Base-by-base conservation (phyloP, 2,329 filamentous ascomycete genomes). In the Botrytis cinerea region DNA sequence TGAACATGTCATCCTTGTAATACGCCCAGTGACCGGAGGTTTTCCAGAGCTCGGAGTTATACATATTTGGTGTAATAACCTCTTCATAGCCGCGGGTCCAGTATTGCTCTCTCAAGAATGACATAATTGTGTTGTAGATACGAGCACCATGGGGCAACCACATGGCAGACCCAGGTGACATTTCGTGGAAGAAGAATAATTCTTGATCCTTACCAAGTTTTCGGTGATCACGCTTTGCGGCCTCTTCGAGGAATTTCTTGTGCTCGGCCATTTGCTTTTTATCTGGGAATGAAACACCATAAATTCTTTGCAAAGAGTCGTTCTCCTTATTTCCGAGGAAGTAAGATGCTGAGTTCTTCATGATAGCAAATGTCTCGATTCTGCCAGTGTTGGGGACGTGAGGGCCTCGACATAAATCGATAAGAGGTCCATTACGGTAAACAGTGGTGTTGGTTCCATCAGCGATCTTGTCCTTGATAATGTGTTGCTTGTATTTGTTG, bases 401-500 rank as follows among this genome's bases (percentile, higher is more conserved):
- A 76, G 96, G 96, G 54, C 96, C 96, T 82, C 94, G 90, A 86
- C 96, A 98, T 76, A 98, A 86, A 88, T 99, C 96, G 80, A 98
- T 97, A 73, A 98, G 86, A 22, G 94, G 94, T 74, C 96, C 96
- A 80, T 94, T 97, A 62, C 81, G 91, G 84, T 98, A 99, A 59
- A 98, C 95, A 16, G 96, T 98, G 81, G 94, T 97, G 81, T 88
- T 93, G 73, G 94, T 95, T 78, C 94, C 94, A 78, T 97, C 94
- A 57, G 91, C 87, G 75, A 98, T 93, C 83, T 97, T 94, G 85
- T 94, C 92, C 79, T 94, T 92, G 85, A 99, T 98, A 83, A 98
- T 97, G 83, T 98, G 93, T 82, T 97, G 91, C 89, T 99, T 98
- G 87, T 97, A 98, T 83, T 96, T 96, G 88, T 97, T 98, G 87